Percentiles rank a stretch among this genome's conserved stretches.
These are phyloP conservation scores for Amanita thiersii DNA, from an alignment of 768 basidiomycete genomes.

Conservation along the genomic window DNA sequence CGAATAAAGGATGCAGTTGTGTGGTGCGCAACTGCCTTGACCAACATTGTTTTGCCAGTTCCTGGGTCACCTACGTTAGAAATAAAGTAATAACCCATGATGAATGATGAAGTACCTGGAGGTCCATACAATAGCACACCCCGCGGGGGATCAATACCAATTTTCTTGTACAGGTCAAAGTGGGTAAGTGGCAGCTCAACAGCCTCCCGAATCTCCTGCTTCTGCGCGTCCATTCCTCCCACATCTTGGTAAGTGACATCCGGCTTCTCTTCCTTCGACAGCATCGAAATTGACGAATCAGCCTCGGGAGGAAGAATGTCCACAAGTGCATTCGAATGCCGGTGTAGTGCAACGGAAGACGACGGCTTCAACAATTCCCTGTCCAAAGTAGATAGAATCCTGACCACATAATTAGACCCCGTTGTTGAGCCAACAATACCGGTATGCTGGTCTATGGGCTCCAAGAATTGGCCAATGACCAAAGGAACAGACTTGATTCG, in stretches of 20 bases:
- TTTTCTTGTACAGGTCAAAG: conserved; percentile 98
- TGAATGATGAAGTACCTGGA: conserved; percentile 52
- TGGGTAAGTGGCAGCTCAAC: conserved; percentile 96
- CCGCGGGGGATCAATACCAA: conserved; percentile 97
- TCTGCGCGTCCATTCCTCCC: conserved; percentile 95
- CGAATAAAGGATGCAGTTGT: conserved; percentile 97
- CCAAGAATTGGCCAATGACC: conserved; percentile 98
- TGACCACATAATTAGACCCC: conserved; percentile 96
- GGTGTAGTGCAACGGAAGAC: conserved; percentile 95
- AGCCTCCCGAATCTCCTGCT: conserved; percentile 98
- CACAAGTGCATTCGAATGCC: conserved; percentile 97
- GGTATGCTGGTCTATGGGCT: conserved; percentile 96
- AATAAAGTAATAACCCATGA: neutral
- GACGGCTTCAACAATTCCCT: conserved; percentile 96
- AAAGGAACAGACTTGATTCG: conserved; percentile 98
- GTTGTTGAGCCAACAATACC: conserved; percentile 98
- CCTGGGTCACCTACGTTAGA: conserved; percentile 34
- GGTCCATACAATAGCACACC: conserved; percentile 97
- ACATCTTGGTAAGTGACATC: conserved; percentile 92
- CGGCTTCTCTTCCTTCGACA: conserved; percentile 90
- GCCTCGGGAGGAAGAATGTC: conserved; percentile 98
- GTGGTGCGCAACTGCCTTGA: conserved; percentile 98
- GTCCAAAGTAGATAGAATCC: conserved; percentile 94
- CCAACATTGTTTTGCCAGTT: conserved; percentile 98
- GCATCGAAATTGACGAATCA: conserved; percentile 94